These are phyloP conservation scores for Arthrocladium fulminans DNA, from an alignment of 2,329 filamentous ascomycete species.

Conservation along the genomic window DNA sequence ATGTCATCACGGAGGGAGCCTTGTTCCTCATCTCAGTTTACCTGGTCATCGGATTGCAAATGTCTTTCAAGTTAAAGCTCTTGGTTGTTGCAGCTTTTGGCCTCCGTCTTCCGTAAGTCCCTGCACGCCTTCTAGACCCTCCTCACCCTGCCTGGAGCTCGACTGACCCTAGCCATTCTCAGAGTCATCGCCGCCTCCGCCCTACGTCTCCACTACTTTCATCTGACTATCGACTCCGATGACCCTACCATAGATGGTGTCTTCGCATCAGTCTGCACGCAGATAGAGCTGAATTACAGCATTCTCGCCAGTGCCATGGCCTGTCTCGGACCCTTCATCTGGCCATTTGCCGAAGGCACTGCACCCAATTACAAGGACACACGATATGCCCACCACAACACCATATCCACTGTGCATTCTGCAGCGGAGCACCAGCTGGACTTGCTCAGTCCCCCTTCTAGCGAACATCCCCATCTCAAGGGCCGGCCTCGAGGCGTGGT, in stretches of 20 bases:
- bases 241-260: conserved; percentile 32
- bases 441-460: too few relatives aligned
- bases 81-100: conserved; percentile 35
- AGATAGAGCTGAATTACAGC: conserved; percentile 35
- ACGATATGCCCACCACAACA: too few relatives aligned
- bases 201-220: conserved; percentile 33
- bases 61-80: conserved; percentile 30
- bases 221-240: conserved; percentile 25
- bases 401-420: too few relatives aligned
- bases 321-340: conserved; percentile 38
- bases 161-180: not conserved
- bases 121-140: not conserved
- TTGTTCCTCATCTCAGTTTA: conserved; percentile 32
- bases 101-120: conserved; percentile 29
- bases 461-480: too few relatives aligned
- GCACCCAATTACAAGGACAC: not conserved
- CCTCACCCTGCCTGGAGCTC: too few relatives aligned
- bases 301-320: conserved; percentile 36
- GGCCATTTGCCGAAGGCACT: conserved; percentile 19
- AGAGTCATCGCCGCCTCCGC: conserved; percentile 31
- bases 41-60: conserved; percentile 33
- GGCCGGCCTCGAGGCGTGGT: too few relatives aligned
- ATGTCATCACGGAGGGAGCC: conserved; percentile 32
- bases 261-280: conserved; percentile 30
- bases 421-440: too few relatives aligned